A percentile compares a stretch with the other conserved stretches of the same genome.
phyloP scores from a whole-genome alignment of 495 filamentous ascomycete genomes.

The Tuber calosporum region DNA sequence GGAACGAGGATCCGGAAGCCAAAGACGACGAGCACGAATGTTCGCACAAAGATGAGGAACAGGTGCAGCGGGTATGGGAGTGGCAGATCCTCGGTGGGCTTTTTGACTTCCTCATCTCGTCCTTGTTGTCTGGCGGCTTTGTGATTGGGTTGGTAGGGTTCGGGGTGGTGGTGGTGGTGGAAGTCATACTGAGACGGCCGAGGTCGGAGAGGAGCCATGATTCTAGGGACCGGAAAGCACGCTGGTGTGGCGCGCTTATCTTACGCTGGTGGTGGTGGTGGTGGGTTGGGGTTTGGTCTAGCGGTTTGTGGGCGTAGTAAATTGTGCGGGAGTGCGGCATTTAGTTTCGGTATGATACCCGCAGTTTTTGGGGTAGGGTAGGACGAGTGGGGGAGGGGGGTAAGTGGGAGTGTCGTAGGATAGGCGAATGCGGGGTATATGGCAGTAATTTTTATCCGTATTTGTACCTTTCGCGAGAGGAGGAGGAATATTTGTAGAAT shows the following conservation, averaged over 20 bases:
- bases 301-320: neutral
- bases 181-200: constrained; percentile 23
- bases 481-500: neutral
- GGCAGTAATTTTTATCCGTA: neutral
- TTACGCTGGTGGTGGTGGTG: neutral
- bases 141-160: neutral
- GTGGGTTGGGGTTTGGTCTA: neutral
- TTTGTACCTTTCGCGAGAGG: neutral
- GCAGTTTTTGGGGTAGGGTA: neutral
- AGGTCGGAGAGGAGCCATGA: constrained; percentile 31
- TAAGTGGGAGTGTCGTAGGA: too few species aligned
- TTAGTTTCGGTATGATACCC: neutral
- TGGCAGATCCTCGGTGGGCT: neutral
- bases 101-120: neutral
- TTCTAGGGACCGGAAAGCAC: constrained; percentile 16
- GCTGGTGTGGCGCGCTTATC: constrained; percentile 2
- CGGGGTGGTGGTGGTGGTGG: neutral
- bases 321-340: neutral
- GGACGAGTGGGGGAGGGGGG: neutral
- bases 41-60: neutral
- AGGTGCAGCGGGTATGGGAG: neutral
- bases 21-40: constrained; percentile 3
- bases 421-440: neutral
- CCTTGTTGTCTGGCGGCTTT: neutral
- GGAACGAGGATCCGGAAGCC: neutral